A percentile compares a stretch with the other conserved stretches of the same genome.
phyloP scores from a whole-genome alignment of 2,329 filamentous ascomycete species.

The Rhytidhysteron rufulum region DNA sequence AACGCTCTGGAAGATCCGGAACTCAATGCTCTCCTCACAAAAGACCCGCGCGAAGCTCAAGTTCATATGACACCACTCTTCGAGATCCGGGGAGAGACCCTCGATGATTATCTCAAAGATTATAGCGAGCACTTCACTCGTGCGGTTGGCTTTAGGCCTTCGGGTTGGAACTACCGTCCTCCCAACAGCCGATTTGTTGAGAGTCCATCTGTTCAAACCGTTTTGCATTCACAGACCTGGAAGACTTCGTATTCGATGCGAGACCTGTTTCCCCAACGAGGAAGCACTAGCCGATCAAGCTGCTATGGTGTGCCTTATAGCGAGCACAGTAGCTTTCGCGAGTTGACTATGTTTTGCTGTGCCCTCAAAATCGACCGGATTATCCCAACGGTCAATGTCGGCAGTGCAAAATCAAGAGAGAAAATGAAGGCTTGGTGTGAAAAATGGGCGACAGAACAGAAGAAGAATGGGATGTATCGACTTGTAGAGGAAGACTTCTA shows the following conservation, averaged over 20 bases:
- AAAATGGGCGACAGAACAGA: slow-evolving; percentile 59
- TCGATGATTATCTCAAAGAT: slow-evolving; percentile 80
- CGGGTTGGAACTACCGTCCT: slow-evolving; percentile 89
- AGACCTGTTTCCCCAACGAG: slow-evolving; percentile 77
- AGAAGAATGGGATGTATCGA: slow-evolving; percentile 57
- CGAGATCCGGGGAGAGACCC: slow-evolving; percentile 86
- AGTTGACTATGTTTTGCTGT: slow-evolving; percentile 91
- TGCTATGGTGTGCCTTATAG: slow-evolving; percentile 95
- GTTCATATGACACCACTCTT: slow-evolving; percentile 97
- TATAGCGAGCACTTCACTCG: slow-evolving; percentile 80
- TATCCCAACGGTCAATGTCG: slow-evolving; percentile 90
- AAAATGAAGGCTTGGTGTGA: slow-evolving; percentile 66
- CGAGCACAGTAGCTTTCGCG: slow-evolving; percentile 92
- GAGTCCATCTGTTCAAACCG: slow-evolving; percentile 60
- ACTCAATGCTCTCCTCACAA: slow-evolving; percentile 71
- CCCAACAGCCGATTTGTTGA: slow-evolving; percentile 60
- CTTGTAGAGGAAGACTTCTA: slow-evolving; percentile 11
- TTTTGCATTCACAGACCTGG: slow-evolving; percentile 69
- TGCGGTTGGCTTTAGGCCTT: slow-evolving; percentile 86
- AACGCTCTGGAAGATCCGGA: slow-evolving; percentile 81
- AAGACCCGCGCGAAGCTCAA: slow-evolving; percentile 77
- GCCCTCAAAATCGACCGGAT: slow-evolving; percentile 81
- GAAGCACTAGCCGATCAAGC: slow-evolving; percentile 74
- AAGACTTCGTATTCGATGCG: slow-evolving; percentile 65
- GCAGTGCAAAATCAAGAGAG: slow-evolving; percentile 59